phyloP scores from a whole-genome alignment of 192 early-diverging fungal genomes.

The Endogone sp. region DNA sequence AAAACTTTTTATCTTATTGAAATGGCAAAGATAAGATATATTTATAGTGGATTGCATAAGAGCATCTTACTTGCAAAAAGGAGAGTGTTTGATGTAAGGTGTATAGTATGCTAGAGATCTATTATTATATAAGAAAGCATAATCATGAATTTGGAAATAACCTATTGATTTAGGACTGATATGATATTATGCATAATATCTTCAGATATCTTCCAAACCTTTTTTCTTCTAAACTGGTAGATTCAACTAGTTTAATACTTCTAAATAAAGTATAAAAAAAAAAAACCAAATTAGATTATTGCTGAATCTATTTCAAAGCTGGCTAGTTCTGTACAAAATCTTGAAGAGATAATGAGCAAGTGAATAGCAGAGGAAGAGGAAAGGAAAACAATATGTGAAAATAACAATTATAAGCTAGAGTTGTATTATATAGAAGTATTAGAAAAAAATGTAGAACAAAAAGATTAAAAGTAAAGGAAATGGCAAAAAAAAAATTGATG shows the following conservation, averaged over 20 bases:
- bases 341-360: not conserved
- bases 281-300: not conserved
- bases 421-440: not conserved
- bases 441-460: not conserved
- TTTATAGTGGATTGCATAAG: not conserved
- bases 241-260: not conserved
- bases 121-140: not conserved
- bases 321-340: not conserved
- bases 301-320: not conserved
- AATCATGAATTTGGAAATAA: not conserved
- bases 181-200: not conserved
- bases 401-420: not conserved
- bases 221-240: not conserved
- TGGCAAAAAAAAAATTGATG: not conserved
- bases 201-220: not conserved
- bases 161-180: not conserved
- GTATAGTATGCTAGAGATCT: not conserved
- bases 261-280: not conserved
- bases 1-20: not conserved
- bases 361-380: not conserved
- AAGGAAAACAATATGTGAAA: not conserved
- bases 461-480: not conserved
- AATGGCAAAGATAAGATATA: not conserved
- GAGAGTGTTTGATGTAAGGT: not conserved
- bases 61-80: not conserved